phyloP scores from a whole-genome alignment of 2,329 filamentous ascomycete genomes.

The Cyanodermella asteris region DNA sequence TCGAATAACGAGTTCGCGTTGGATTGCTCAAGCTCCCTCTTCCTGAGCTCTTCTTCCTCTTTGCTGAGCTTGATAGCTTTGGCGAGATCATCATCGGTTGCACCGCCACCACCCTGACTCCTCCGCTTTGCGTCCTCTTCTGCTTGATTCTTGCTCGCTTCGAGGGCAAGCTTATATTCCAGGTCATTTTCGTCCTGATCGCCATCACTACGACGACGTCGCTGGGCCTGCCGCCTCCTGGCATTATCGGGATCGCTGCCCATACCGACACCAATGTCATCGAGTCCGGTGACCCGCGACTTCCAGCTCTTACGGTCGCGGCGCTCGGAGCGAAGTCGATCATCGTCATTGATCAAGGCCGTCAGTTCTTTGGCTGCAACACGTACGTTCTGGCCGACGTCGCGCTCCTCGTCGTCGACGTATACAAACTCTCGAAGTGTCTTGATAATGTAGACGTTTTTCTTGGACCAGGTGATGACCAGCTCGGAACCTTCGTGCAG shows the following conservation, averaged over 20 bases:
- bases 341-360: slow-evolving; percentile 76
- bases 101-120: slow-evolving; percentile 23
- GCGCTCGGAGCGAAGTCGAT: slow-evolving; percentile 71
- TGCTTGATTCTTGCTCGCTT: slow-evolving; percentile 86
- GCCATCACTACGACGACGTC: slow-evolving; percentile 28
- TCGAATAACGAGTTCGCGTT: slow-evolving; percentile 82
- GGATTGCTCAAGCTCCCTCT: slow-evolving; percentile 64
- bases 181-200: slow-evolving; percentile 61
- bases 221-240: slow-evolving; percentile 22
- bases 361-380: slow-evolving; percentile 93
- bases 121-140: slow-evolving; percentile 72
- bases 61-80: slow-evolving; percentile 91
- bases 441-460: slow-evolving; percentile 98
- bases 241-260: slow-evolving; percentile 14
- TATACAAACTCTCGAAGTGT: slow-evolving; percentile 94
- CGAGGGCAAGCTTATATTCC: slow-evolving; percentile 74
- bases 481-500: slow-evolving; percentile 91
- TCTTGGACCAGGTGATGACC: slow-evolving; percentile 91
- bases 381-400: slow-evolving; percentile 92
- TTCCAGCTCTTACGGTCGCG: slow-evolving; percentile 91
- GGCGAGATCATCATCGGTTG: slow-evolving; percentile 66
- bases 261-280: slow-evolving; percentile 40
- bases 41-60: slow-evolving; percentile 69
- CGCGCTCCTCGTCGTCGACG: slow-evolving; percentile 80
- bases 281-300: slow-evolving; percentile 78